Base-by-base conservation (phyloP, 1,284 basidiomycete species). In the Meripilus lineatus region DNA sequence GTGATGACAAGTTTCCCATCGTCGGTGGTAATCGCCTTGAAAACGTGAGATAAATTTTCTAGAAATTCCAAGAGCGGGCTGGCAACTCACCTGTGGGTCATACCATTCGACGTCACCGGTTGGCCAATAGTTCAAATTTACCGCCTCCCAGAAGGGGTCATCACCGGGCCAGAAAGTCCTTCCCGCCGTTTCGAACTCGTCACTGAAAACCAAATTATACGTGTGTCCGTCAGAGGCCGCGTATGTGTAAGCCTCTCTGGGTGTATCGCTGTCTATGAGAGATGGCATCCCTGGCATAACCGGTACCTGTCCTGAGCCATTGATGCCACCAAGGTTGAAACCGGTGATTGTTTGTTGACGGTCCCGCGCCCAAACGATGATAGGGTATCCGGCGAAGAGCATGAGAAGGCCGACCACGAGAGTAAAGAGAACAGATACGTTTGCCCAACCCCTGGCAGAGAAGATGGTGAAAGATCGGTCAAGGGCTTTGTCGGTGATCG, bases 101-200 rank as follows among this genome's bases (percentile, higher is more conserved):
- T 89, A 90, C 89, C 89, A 92, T 62, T 93, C 89, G 46, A 88
- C 56, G 59, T 93, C 89, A 50, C 76, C 86, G 3, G 91, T 93
- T 1, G 85, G 76, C 86, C 84, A 88, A 58, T 87, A 88, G 57
- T 86, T 74, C 23, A 86, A 59, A 54, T 89, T 74, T 10, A 71
- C 75, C 30, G 81, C 85, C 59, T 86, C 84, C 85, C 85, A 89
- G 58, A 70, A 89, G 10, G 85, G 75, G 62, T 89, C 86, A 50
- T 89, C 85, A 2, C 86, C 85, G 13, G 85, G 82, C 62, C 77
- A 89, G 57, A 89, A 89, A 2, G 84, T 75, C 26, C 85, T 73
- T 5, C 90, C 93, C 24, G 85, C 81, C 5, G 58, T 67, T 40
- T 94, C 82, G 63, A 96, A 96, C 65, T 98, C 94, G 64, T 98